Base-by-base conservation (phyloP, 164 flowering plant species). In the Cinnamomum chago region DNA sequence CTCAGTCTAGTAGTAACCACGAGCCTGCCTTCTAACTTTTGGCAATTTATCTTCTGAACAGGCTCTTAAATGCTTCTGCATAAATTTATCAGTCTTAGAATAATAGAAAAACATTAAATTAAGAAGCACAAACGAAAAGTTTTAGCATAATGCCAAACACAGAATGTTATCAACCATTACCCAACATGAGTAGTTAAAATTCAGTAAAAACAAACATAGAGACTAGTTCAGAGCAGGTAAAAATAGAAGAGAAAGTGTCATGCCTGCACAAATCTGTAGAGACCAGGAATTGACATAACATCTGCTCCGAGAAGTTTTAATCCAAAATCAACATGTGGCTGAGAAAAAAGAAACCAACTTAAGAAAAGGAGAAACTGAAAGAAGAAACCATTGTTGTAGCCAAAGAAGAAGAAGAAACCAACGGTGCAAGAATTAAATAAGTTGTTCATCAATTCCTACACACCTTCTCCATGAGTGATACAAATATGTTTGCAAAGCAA, bases 401-500 rank as follows among this genome's bases (percentile, higher is more conserved):
- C 18, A 58, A 58, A 58, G 35, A 58, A n/a, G 62, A 58, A 58
- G 22, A n/a, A 15, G 22, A 58, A 58, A 58, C n/a, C 18, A 58
- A 17, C 18, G 1, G n/a, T 15, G 18, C 18, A 64, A 64, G 24
- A 64, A 20, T 64, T 22, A 24, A 12, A 64, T 24, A 64, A 64
- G 62, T 64, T 24, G 6, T 24, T n/a, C 66, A 64, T 22, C 66
- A 2, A 22, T 22, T 64, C 66, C 18, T 3, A n/a, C 79, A 65
- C 40, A 94, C 97, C 98, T 93, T 95, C 78, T 91, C 93, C 98
- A 95, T 91, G 28, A 95, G 96, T 62, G 99, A 95, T n/a, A 95
- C 97, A 60, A 25, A 68, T 69, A 95, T 93, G 3, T 87, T 95
- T 9, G 93, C 92, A 75, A 93, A 95, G 81, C 99, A 95, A 75